Base-by-base conservation (phyloP, 768 basidiomycete species). In the Lentinula detonsa region DNA sequence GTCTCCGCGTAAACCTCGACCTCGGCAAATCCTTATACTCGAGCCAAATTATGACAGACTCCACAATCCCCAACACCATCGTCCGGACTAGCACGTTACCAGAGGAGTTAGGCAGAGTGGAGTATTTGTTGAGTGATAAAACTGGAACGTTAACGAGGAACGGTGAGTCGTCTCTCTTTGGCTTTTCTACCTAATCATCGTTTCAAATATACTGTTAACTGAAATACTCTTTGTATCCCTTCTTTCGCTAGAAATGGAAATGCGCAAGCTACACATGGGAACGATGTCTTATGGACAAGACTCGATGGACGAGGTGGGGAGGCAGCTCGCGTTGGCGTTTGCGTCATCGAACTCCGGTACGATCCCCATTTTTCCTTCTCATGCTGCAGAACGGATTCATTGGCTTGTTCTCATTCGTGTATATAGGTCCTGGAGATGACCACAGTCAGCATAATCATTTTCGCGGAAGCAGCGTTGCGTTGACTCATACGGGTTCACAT, bases 11-110 rank as follows among this genome's bases (percentile, higher is more conserved):
- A 57, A 99, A 99, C 67, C 82, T 99, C 57, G 97, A 99, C 72
- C 98, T 99, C 95, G 97, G 97, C 60, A 99, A 99, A 75, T 98
- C 95, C 1, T 91, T 98, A 46, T 99, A 99, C 67, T 95, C 93
- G 0, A 88, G 91, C 46, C 91, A 95, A 65, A 98, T 98, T 60
- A 94, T 95, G 88, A 88, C 85, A 56, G 97, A 98, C 74, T 70
- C 66, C 49, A 93, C 98, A 73, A 99, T 99, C 65, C 93, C 95
- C 4, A 85, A 87, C 51, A 97, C 97, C 4, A 97, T 98, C 63
- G 97, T 98, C 7, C 82, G 97, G 13, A 98, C 97, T n/a, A 93
- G 91, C 68, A 99, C 97, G 0, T 79, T 99, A 3, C 97, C 97
- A 0, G 97, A 99, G 71, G 95, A 98, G 70, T 81, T 98, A 15